phyloP scores from a whole-genome alignment of 371 early-diverging fungal species.

The Mortierella sp. region DNA sequence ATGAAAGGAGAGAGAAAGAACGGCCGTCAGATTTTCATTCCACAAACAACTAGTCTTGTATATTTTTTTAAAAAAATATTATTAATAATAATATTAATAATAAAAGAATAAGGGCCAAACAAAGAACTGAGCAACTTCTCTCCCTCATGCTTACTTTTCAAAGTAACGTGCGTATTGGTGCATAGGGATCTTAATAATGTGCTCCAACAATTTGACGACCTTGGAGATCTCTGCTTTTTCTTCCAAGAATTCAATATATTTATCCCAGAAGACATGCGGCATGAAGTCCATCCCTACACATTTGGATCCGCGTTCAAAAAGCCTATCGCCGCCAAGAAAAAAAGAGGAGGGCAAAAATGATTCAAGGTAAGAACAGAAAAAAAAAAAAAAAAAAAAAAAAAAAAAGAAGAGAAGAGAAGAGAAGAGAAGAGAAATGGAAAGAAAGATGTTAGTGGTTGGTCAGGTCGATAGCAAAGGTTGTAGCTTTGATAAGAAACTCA shows the following conservation, averaged over 20 bases:
- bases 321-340: conserved; percentile 9
- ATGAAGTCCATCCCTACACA: conserved; percentile 73
- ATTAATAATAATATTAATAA: background rate
- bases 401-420: too few species aligned
- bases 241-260: conserved; percentile 74
- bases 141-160: conserved; percentile 61
- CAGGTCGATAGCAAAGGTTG: too few species aligned
- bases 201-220: conserved; percentile 63
- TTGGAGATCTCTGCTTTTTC: conserved; percentile 54
- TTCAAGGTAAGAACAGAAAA: too few species aligned
- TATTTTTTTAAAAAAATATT: background rate
- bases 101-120: background rate
- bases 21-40: background rate
- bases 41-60: too few species aligned
- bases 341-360: conserved; percentile 2
- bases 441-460: too few species aligned
- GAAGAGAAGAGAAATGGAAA: too few species aligned
- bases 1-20: background rate
- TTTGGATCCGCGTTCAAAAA: conserved; percentile 68
- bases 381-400: conserved; percentile 5
- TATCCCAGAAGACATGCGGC: conserved; percentile 78
- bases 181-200: conserved; percentile 73
- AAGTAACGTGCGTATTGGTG: conserved; percentile 78
- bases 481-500: too few species aligned
- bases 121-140: background rate